Evolutionary conservation across 2,329 filamentous ascomycete genomes (phyloP), one percentile per base, ranked within the genome.

Genomic region (Sclerotinia spermophila): DNA sequence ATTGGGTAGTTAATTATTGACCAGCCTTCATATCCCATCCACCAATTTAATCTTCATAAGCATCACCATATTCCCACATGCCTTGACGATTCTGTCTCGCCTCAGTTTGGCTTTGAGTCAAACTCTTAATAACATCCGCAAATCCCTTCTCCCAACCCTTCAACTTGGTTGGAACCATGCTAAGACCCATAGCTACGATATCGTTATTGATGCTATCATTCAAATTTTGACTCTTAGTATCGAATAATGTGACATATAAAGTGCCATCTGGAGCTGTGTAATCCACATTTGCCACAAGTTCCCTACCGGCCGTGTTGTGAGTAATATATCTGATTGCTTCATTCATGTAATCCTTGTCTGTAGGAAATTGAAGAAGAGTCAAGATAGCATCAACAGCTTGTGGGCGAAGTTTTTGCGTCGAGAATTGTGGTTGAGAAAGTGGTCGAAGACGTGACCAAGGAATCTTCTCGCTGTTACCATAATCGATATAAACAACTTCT

Each of bases 1-100:
- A 11, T 40, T 59, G 15, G 21, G 13, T 59, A 59, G 24, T 38
- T 59, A 24, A n/a, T 17, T 35, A 17, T 59, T 38, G 24, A 24
- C 35, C 35, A 27, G 48, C 60, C 38, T 19, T 44, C 17, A 45
- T 17, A n/a, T 19, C 5, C 21, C 8, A 56, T 56, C 51, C 27
- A 44, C 21, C 38, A 35, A 55, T 53, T 56, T 89, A 94, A 79
- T 97, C 93, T 83, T 97, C 94, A 21, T 93, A 97, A 79, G 97
- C 86, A 81, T 98, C 96, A 76, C 96, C 96, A 82, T 98, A 99
- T 86, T 99, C 96, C 94, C 95, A 99, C 87, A 97, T 96, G 58
- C 96, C 96, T 75, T 89, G 85, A 73, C 94, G 88, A 71, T 90
- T 89, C 69, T 87, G 84, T 87, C 96, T 97, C 6, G 95, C 95